Percentiles rank a stretch among this genome's conserved stretches.
Conservation (phyloP, 257 asterid genomes). For the Penstemon davidsonii region DNA sequence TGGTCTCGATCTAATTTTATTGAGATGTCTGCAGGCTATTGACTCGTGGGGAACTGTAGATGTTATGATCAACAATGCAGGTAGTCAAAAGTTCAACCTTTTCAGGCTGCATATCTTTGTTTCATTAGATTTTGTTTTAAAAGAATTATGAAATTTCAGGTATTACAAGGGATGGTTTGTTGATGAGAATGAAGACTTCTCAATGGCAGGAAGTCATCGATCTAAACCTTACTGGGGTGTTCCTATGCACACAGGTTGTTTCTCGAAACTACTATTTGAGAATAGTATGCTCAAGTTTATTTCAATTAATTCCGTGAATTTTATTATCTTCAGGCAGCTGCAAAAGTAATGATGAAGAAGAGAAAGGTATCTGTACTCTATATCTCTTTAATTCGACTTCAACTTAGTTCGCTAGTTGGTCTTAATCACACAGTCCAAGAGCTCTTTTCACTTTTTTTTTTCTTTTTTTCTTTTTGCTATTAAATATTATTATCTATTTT, state of each 20-base stretch:
- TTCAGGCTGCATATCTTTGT: conserved; percentile 20
- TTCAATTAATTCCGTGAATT: conserved; percentile 28
- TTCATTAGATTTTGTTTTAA: neutral
- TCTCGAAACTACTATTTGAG: conserved; percentile 7
- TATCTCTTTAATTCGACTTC: conserved; percentile 7
- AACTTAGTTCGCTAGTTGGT: neutral
- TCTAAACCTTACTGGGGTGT: conserved; percentile 94
- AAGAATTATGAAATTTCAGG: conserved; percentile 47
- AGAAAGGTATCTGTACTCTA: conserved; percentile 59
- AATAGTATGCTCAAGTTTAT: conserved; percentile 9
- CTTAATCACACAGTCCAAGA: no score
- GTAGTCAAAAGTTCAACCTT: conserved; percentile 36
- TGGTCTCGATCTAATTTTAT: conserved; percentile 32
- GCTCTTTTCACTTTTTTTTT: neutral
- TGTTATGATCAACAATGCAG: conserved; percentile 89
- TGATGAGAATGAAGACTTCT: conserved; percentile 90
- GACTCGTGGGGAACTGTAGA: conserved; percentile 95
- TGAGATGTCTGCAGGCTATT: conserved; percentile 65
- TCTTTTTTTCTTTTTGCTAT: neutral
- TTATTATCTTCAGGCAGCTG: conserved; percentile 78
- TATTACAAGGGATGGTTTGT: conserved; percentile 86
- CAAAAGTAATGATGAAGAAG: conserved; percentile 96
- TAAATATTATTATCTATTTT: neutral
- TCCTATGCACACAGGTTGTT: conserved; percentile 84
- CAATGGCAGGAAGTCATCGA: conserved; percentile 98